Evolutionary conservation across 305 asterid species (phyloP), one percentile per base, ranked within the genome.

Genomic region (Fraxinus greggii): DNA sequence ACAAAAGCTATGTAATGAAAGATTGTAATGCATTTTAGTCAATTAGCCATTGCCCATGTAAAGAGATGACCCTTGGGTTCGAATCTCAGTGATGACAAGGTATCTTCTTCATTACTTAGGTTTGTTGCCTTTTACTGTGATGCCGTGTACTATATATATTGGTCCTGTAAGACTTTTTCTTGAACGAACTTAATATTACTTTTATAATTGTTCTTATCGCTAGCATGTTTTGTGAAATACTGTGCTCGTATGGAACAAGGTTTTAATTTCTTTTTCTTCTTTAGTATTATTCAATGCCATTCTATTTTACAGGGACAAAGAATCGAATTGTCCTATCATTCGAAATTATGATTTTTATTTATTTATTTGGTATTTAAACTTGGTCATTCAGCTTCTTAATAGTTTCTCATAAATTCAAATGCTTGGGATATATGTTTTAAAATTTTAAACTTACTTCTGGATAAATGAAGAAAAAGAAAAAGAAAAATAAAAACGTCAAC

Each of bases 1-100:
- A 86, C 45, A 88, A 70, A 79, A 80, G 84, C 83, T 70, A 56
- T 82, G 82, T 85, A 56, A 67, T 85, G 86, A 67, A 84, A 79
- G 87, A 77, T 76, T 75, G 85, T 67, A 67, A 67, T 67, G 36
- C 74, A 51, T 51, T 51, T 67, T 28, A 28, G 38, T 67, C 38
- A 67, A 67, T 67, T 28, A 28, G 36, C 74, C 38, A 10, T 67
- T 67, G 21, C 74, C 74, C 38, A 3, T 28, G 74, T 28, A 24
- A 24, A 26, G 74, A 12, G 36, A 28, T 0, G 72, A 24, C 32
- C 33, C 72, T 24, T 63, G 63, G 63, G n/a, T 51, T 51, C 6
- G 24, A 51, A n/a, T 51, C 23, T 51, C 63, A 17, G 72, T 28
- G 36, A 28, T 28, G 38, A 67, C 35, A 28, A 5, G 38, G 21